phyloP scores from a whole-genome alignment of 345 rosid species.

The Firmiana major region DNA sequence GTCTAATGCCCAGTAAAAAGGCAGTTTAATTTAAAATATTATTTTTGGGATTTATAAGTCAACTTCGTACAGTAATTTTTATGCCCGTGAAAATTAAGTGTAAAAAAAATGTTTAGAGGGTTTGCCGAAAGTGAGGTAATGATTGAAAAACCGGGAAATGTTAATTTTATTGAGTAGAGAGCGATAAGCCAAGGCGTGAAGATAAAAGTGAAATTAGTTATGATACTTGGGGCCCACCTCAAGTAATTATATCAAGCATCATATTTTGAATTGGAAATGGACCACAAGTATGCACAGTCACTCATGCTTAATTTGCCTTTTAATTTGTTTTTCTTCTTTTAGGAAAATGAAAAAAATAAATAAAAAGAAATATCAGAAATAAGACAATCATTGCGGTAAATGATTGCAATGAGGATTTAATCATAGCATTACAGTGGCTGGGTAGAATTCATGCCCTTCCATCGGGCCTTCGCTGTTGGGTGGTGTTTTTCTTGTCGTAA shows the following conservation, averaged over 20 bases:
- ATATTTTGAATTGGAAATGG: constrained; percentile 7
- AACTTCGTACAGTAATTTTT: not conserved
- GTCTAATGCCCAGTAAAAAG: not conserved
- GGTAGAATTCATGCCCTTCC: too few relatives aligned
- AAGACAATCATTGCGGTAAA: not conserved
- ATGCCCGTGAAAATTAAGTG: not conserved
- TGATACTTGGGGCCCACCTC: constrained; percentile 25
- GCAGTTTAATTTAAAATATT: not conserved
- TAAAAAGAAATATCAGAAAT: not conserved
- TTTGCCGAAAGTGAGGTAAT: constrained; percentile 16
- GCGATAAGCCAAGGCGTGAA: constrained; percentile 15
- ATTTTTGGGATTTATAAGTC: not conserved
- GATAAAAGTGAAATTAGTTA: constrained; percentile 12
- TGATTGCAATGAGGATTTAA: constrained; percentile 3
- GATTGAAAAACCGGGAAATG: constrained; percentile 15
- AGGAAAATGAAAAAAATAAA: not conserved
- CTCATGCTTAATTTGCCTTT: not conserved
- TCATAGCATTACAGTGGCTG: too few relatives aligned
- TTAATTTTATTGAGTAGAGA: not conserved
- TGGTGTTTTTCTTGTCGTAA: too few relatives aligned
- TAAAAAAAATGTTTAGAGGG: not conserved
- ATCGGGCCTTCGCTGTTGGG: too few relatives aligned
- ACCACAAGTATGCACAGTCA: not conserved
- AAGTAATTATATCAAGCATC: constrained; percentile 24
- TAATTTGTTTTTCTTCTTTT: not conserved